Conservation (phyloP, 768 basidiomycete species). For the Xerocomellus intermedius region DNA sequence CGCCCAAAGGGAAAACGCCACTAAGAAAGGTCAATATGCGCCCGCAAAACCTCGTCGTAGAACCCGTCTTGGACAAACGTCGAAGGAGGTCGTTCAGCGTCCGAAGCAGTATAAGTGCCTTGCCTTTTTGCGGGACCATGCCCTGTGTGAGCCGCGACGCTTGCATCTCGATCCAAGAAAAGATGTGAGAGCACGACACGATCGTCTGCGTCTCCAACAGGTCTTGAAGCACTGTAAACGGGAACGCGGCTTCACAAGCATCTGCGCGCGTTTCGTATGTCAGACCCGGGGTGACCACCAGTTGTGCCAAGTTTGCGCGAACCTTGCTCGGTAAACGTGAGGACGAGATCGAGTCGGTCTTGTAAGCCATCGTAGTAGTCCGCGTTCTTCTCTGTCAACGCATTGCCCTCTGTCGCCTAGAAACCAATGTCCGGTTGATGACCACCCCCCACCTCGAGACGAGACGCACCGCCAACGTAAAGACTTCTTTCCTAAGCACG, state of each 20-base stretch:
- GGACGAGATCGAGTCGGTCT: slow-evolving; percentile 66
- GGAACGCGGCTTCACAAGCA: slow-evolving; percentile 73
- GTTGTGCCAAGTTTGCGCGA: slow-evolving; percentile 22
- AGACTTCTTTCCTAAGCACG: slow-evolving; percentile 67
- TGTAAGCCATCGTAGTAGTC: slow-evolving; percentile 62
- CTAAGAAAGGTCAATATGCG: slow-evolving; percentile 86
- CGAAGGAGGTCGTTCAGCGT: slow-evolving; percentile 86
- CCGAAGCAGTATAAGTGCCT: slow-evolving; percentile 80
- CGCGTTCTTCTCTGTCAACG: slow-evolving; percentile 49
- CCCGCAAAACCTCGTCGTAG: slow-evolving; percentile 84
- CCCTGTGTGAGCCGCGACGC: slow-evolving; percentile 67
- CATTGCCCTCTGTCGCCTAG: slow-evolving; percentile 67
- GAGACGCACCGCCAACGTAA: slow-evolving; percentile 63
- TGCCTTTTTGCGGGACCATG: slow-evolving; percentile 84
- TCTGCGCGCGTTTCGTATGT: slow-evolving; percentile 40
- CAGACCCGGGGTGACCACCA: background rate
- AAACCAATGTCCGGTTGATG: background rate
- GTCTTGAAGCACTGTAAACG: slow-evolving; percentile 74
- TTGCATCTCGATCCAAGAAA: slow-evolving; percentile 83
- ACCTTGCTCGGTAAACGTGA: slow-evolving; percentile 80
- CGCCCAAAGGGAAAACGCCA: slow-evolving; percentile 81
- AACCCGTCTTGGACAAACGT: slow-evolving; percentile 81
- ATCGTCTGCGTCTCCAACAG: slow-evolving; percentile 86
- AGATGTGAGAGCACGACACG: slow-evolving; percentile 79
- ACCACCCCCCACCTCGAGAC: background rate